These are phyloP conservation scores for Benincasa hispida DNA, from an alignment of 306 rosid genomes.

Conservation along the genomic window DNA sequence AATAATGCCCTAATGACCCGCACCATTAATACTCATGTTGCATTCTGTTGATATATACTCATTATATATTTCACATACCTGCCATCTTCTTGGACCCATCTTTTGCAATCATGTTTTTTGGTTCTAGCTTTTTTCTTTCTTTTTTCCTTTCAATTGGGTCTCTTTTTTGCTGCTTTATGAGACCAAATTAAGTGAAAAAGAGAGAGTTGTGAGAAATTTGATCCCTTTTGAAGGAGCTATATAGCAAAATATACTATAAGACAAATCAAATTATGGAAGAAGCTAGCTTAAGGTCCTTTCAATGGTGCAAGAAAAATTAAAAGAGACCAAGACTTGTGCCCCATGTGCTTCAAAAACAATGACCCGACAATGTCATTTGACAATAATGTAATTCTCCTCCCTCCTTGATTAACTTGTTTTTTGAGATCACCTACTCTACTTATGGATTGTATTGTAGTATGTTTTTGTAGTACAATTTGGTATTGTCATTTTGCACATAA, in stretches of 20 bases:
- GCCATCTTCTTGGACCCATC: neutral
- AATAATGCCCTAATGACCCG: neutral
- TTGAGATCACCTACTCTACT: neutral
- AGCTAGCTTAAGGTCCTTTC: neutral
- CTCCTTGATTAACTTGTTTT: neutral
- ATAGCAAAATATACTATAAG: neutral
- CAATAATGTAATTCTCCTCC: neutral
- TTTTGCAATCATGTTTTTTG: neutral
- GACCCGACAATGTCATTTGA: neutral
- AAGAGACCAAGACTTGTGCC: neutral
- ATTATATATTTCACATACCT: neutral
- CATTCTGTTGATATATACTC: neutral
- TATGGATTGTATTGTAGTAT: neutral
- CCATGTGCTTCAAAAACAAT: neutral
- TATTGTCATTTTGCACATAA: no score
- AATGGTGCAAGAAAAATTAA: neutral
- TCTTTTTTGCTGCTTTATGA: neutral
- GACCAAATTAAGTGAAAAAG: neutral
- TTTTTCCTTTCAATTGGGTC: neutral
- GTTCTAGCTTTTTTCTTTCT: neutral
- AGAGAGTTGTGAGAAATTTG: neutral
- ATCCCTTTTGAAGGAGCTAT: neutral
- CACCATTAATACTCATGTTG: slow-evolving; percentile 1
- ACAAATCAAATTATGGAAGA: neutral
- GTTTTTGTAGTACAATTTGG: no score